Base-by-base conservation (phyloP, 2,329 filamentous ascomycete genomes). In the Botrytis galanthina region DNA sequence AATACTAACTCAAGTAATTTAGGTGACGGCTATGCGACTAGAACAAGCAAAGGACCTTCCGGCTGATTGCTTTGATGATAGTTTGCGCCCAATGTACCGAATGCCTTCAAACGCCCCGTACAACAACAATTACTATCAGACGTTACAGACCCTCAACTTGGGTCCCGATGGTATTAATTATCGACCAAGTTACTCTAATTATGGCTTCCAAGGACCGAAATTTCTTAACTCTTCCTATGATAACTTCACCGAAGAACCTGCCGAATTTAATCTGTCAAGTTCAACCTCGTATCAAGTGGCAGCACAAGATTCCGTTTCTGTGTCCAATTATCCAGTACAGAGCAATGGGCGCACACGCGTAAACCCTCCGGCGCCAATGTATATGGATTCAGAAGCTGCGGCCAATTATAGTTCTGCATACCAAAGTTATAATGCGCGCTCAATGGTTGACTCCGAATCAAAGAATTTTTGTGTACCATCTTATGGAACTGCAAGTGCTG, bases 11-110 rank as follows among this genome's bases (percentile, higher is more conserved):
- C 59, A 42, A 66, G 59, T 60, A 64, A 72, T 72, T 44, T 74
- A 81, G 79, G 79, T 81, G n/a, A 78, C 77, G 42, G 63, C 71
- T 42, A 42, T 60, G 42, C 37, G n/a, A 29, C 22, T 69, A 46
- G 71, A 73, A 29, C 63, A 69, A 42, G 44, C 71, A 10, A 60
- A 48, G 42, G 71, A 73, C 16, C 18, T 69, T 9, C 42, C 66
- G 32, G 18, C 26, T n/a, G 71, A 73, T 39, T 59, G 39, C 63
- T 59, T 32, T 46, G 54, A 69, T 44, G 71, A 67, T 32, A 51
- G 29, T 29, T 72, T 62, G n/a, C 70, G 70, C 39, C 29, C 70
- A 4, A 51, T 66, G 18, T 72, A 57, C 44, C 61, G 61, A 22
- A 22, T 59, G 12, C 20, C 59, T 22, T 35, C 69, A 4, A 62